A percentile compares a stretch with the other conserved stretches of the same genome.
Conservation (phyloP, 1,284 basidiomycete species). For the Ceratobasidium sp. region DNA sequence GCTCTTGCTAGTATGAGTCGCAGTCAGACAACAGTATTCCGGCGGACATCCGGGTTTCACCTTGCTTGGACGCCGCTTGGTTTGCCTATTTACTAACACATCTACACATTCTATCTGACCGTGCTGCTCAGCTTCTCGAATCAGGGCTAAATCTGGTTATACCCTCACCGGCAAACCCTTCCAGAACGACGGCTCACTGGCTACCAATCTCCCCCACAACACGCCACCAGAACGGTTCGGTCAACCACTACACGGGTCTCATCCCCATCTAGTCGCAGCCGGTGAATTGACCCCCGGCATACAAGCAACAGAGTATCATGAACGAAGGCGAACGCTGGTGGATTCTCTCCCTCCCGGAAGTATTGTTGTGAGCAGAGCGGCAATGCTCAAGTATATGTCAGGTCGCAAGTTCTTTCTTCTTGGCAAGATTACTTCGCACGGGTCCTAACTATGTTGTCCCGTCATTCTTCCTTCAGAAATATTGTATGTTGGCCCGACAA, state of each 20-base stretch:
- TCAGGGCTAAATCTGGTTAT: too few species aligned
- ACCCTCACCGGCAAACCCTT: too few species aligned
- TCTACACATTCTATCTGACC: too few species aligned
- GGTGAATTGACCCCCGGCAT: slow-evolving; percentile 91
- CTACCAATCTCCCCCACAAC: not conserved
- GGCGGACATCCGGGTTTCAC: too few species aligned
- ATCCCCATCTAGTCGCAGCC: slow-evolving; percentile 79
- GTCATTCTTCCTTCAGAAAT: slow-evolving; percentile 53
- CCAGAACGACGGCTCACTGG: not conserved
- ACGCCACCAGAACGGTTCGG: slow-evolving; percentile 64
- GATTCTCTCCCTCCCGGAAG: slow-evolving; percentile 81
- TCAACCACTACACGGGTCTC: slow-evolving; percentile 81
- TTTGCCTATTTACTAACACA: too few species aligned
- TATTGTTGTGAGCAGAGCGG: slow-evolving; percentile 84
- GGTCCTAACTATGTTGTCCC: too few species aligned
- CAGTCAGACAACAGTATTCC: too few species aligned
- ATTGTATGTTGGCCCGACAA: slow-evolving; percentile 62
- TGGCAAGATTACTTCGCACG: too few species aligned
- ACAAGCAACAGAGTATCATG: slow-evolving; percentile 84
- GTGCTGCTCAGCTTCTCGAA: too few species aligned
- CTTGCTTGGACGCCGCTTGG: too few species aligned
- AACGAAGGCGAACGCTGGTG: slow-evolving; percentile 81
- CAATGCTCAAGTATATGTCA: slow-evolving; percentile 74
- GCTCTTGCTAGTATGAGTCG: too few species aligned
- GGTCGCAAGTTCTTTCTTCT: slow-evolving; percentile 75